Evolutionary conservation across 768 basidiomycete species (phyloP), one percentile per base, ranked within the genome.

Genomic region (Serendipita sp.): DNA sequence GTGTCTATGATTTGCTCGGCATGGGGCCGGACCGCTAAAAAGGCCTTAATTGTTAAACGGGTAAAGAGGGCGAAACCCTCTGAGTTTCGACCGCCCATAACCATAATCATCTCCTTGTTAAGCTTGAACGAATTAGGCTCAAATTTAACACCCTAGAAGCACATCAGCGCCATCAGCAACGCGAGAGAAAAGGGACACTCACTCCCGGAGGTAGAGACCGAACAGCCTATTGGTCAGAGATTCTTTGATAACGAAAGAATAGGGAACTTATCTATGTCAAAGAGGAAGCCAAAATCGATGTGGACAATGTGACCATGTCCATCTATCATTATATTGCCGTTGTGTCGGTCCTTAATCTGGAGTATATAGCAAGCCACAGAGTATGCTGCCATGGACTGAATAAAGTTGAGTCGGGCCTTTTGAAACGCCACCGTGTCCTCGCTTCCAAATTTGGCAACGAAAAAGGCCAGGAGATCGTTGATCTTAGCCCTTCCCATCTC

Each of bases 271-370:
- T 93, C 95, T 84, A 99, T 99, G 73, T 99, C 95, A 69, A 96
- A 96, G 62, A 96, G 74, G 76, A 96, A 96, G 0, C 93, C 93
- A 69, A 96, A 94, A 75, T 96, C 95, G 68, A 99, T 83, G 72
- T 99, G 96, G 3, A 97, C 82, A 65, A 99, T 95, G 72, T 97
- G 94, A 0, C 96, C 96, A 65, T 94, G 90, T 2, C 88, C 92
- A 72, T 98, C 96, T 66, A 99, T 94, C 95, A 99, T 97, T 72
- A 99, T 98, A 72, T 99, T 99, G 33, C 96, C 96, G 70, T 99
- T 99, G 73, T 99, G 96, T 44, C 96, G 77, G 72, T 99, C 96
- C 76, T 99, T 99, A 76, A 99, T 94, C 74, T 99, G 96, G 48
- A 98, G 75, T 68, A 99, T 92, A 73, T 96, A 98, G 73, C 95